Conservation (phyloP, 2,329 filamentous ascomycete species). For the Cladosporium sp. region DNA sequence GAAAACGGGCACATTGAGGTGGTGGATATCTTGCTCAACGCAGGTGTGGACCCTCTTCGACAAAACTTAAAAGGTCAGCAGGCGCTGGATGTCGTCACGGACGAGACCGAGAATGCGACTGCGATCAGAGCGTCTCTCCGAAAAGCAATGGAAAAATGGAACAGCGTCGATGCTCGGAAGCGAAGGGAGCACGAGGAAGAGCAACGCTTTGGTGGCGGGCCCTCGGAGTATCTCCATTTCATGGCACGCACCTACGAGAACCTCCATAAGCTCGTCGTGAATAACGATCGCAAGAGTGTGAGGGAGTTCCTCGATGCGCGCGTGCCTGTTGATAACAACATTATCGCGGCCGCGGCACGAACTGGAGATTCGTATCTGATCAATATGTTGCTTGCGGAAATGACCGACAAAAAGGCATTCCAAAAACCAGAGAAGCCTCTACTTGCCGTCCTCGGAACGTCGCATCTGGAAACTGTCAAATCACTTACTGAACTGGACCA, state of each 20-base stretch:
- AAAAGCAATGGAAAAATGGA: constrained; percentile 43
- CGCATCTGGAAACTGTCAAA: constrained; percentile 78
- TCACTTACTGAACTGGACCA: constrained; percentile 37
- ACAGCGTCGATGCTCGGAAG: constrained; percentile 38
- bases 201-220: constrained; percentile 34
- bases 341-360: constrained; percentile 84
- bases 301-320: constrained; percentile 44
- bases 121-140: constrained; percentile 52
- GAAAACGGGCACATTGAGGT: constrained; percentile 92
- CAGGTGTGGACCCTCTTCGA: constrained; percentile 86
- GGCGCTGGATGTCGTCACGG: constrained; percentile 74
- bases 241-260: constrained; percentile 48
- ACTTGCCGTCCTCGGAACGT: constrained; percentile 85
- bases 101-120: constrained; percentile 77
- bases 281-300: constrained; percentile 47
- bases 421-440: constrained; percentile 84
- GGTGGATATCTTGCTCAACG: constrained; percentile 74
- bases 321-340: constrained; percentile 64
- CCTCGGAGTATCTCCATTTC: constrained; percentile 42
- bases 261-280: constrained; percentile 44
- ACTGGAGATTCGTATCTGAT: constrained; percentile 87
- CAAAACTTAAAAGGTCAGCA: constrained; percentile 91
- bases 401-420: constrained; percentile 55
- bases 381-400: constrained; percentile 59
- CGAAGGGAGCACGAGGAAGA: constrained; percentile 51